Percentiles rank a stretch among this genome's conserved stretches.
phyloP scores from a whole-genome alignment of 2,329 filamentous ascomycete genomes.

The Fusarium compactum region DNA sequence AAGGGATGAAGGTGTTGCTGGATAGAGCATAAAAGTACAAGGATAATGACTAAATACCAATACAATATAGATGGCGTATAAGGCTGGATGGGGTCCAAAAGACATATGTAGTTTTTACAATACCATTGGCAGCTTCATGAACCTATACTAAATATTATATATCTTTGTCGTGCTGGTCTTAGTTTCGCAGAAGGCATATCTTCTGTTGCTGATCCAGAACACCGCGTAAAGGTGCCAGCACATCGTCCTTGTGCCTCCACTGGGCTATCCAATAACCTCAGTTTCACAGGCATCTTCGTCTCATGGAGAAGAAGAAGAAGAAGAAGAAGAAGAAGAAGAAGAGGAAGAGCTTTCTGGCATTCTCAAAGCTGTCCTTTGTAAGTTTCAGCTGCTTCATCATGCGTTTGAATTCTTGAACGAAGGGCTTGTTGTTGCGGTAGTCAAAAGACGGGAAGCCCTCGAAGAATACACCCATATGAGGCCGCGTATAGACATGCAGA shows the following conservation, averaged over 20 bases:
- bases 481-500: not conserved
- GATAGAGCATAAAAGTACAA: constrained; percentile 23
- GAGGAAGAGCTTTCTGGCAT: not conserved
- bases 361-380: not conserved
- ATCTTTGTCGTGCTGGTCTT: not conserved
- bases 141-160: not conserved
- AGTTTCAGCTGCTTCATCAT: not conserved
- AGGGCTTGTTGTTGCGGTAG: constrained; percentile 4
- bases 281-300: not conserved
- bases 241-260: not conserved
- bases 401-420: constrained; percentile 20
- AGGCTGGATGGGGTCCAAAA: not conserved
- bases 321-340: not conserved
- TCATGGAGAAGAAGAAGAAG: not conserved
- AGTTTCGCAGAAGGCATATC: not conserved
- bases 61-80: constrained; percentile 37
- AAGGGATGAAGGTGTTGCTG: constrained; percentile 45
- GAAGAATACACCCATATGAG: constrained; percentile 29
- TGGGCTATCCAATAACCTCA: not conserved
- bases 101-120: not conserved
- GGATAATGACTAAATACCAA: not conserved
- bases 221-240: not conserved
- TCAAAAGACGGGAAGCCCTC: constrained; percentile 13
- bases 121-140: not conserved
- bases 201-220: constrained; percentile 5